These are phyloP conservation scores for Mortierella sp. DNA, from an alignment of 371 early-diverging fungal genomes.

Conservation along the genomic window DNA sequence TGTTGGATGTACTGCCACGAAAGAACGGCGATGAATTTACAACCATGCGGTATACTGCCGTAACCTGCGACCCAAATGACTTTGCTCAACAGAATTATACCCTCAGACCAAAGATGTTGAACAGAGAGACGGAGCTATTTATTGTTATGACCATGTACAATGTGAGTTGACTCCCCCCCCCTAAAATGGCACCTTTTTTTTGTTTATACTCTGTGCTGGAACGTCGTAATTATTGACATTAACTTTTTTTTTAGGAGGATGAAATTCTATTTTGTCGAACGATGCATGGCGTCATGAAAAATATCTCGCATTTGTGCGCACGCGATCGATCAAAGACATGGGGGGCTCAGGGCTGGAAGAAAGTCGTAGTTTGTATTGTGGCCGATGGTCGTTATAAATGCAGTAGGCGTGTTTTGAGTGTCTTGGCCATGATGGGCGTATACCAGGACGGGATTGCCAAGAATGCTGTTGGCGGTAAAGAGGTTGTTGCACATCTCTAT, in stretches of 20 bases:
- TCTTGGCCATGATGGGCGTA: conserved; percentile 88
- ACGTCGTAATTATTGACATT: not conserved
- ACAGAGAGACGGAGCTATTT: conserved; percentile 83
- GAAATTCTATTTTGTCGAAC: conserved; percentile 89
- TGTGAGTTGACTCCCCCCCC: conserved; percentile 53
- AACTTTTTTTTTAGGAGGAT: conserved; percentile 72
- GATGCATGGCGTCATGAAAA: conserved; percentile 87
- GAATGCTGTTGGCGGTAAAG: conserved; percentile 67
- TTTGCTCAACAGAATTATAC: conserved; percentile 80
- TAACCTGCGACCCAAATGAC: conserved; percentile 83
- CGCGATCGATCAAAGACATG: conserved; percentile 84
- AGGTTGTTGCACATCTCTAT: conserved; percentile 85
- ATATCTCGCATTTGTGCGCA: conserved; percentile 87
- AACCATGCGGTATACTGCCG: conserved; percentile 83
- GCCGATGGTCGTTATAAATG: conserved; percentile 84
- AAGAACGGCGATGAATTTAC: conserved; percentile 75
- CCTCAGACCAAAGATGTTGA: conserved; percentile 82
- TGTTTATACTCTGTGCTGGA: not conserved
- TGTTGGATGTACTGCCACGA: conserved; percentile 66
- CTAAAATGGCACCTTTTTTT: not conserved
- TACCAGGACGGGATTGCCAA: conserved; percentile 93
- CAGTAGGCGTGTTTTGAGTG: conserved; percentile 80
- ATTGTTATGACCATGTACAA: conserved; percentile 95
- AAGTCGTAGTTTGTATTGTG: conserved; percentile 90
- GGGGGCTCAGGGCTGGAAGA: conserved; percentile 92